Conservation (phyloP, 306 rosid genomes). For the Malus asiatica region DNA sequence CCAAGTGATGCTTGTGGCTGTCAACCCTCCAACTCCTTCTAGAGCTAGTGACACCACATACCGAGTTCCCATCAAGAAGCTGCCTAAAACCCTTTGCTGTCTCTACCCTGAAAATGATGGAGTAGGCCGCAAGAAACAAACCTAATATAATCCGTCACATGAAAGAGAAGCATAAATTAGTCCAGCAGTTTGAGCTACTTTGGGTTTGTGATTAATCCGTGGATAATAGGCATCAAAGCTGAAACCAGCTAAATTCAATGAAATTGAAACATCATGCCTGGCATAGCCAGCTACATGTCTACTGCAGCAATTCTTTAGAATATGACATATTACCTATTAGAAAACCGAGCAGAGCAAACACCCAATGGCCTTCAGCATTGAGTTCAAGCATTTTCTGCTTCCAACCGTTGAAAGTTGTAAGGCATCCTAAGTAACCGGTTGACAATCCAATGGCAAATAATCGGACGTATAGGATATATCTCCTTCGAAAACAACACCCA, state of each 20-base stretch:
- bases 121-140: too few relatives aligned
- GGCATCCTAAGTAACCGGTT: slow-evolving; percentile 89
- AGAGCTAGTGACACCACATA: slow-evolving; percentile 14
- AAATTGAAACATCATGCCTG: neutral
- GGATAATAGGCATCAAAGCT: slow-evolving; percentile 3
- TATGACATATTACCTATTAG: slow-evolving; percentile 42
- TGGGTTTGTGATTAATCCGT: too few relatives aligned
- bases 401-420: slow-evolving; percentile 94
- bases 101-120: slow-evolving; percentile 36
- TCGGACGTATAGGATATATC: slow-evolving; percentile 59
- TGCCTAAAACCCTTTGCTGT: slow-evolving; percentile 65
- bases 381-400: slow-evolving; percentile 90
- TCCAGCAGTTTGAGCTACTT: too few relatives aligned
- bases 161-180: too few relatives aligned
- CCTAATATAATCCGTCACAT: too few relatives aligned
- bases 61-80: slow-evolving; percentile 30
- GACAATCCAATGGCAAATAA: slow-evolving; percentile 62
- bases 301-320: neutral
- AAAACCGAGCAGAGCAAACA: slow-evolving; percentile 38
- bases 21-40: slow-evolving; percentile 29
- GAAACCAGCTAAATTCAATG: neutral
- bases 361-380: slow-evolving; percentile 36
- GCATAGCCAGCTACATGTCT: neutral
- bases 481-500: slow-evolving; percentile 71
- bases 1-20: slow-evolving; percentile 34